Base-by-base conservation (phyloP, 106 monocot genomes). In the Phalaenopsis equestris region DNA sequence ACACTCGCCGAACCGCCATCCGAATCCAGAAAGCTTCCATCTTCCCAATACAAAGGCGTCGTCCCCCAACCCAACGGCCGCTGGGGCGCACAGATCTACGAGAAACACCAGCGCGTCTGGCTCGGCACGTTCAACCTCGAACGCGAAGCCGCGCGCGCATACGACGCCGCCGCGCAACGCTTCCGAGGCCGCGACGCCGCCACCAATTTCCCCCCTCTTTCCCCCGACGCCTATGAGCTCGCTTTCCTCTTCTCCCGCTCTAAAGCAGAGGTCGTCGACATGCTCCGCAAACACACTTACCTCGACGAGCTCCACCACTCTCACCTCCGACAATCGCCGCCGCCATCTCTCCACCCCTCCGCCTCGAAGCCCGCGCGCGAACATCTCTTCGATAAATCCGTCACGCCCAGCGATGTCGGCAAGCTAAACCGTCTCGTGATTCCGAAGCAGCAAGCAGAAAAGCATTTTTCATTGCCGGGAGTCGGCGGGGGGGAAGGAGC, bases 31-130 rank as follows among this genome's bases (percentile, higher is more conserved):
- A 93, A 93, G 85, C 90, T 93, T n/a, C 86, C 92, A 0, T 93
- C 92, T 0, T 93, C 92, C 17, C 77, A 75, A 42, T 90, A 84
- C 89, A 93, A 93, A 56, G 92, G 92, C n/a, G 92, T 93, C 1
- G 92, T 93, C 46, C 92, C 92, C 4, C 92, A 93, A 84, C 90
- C 92, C n/a, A 93, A 93, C 90, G 92, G 92, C 61, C 87, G 92
- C 18, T 92, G 92, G 92, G 92, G 92, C 2, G 86, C 92, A 0
- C 89, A 92, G 87, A 92, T 92, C 83, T 92, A 92, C 87, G 86
- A 92, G 87, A 89, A 89, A 82, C 92, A 92, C 87, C 87, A 84
- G 52, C 89, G 92, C 21, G 87, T 92, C 7, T 92, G 92, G 92
- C 92, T 92, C 78, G 92, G 92, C 41, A 92, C 92, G 64, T 92